phyloP scores from a whole-genome alignment of 2,329 filamentous ascomycete species.

The Chaetomium globosum region DNA sequence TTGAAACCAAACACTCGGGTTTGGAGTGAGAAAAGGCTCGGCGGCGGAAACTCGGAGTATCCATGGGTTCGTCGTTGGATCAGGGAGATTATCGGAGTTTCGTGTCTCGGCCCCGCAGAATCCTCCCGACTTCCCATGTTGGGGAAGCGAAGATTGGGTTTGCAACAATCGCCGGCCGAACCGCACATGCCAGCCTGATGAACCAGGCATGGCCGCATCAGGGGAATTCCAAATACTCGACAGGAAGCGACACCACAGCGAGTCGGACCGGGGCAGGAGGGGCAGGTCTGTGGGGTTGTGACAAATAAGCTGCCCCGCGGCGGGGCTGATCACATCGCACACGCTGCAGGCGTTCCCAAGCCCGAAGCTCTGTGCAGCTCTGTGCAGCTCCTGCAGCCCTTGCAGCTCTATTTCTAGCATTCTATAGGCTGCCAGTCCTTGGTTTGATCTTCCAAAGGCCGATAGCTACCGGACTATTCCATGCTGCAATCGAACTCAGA shows the following conservation, averaged over 20 bases:
- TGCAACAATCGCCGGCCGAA: background rate
- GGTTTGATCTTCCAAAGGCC: conserved; percentile 14
- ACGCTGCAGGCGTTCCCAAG: background rate
- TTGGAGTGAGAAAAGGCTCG: background rate
- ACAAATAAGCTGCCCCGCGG: conserved; percentile 19
- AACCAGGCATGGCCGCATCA: conserved; percentile 3
- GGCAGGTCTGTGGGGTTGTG: conserved; percentile 17
- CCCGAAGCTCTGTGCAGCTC: background rate
- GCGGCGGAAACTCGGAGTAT: background rate
- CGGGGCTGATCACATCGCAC: background rate
- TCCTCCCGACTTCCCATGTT: background rate
- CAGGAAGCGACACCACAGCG: background rate
- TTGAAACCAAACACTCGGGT: background rate
- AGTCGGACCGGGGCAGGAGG: background rate
- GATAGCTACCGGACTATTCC: conserved; percentile 7
- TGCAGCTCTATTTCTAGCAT: background rate
- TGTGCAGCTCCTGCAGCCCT: background rate
- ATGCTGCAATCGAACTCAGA: background rate
- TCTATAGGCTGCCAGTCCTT: background rate
- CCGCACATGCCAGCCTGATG: background rate
- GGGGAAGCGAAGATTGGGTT: background rate
- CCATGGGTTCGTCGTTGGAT: background rate
- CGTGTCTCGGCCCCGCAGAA: background rate
- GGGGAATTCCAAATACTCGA: conserved; percentile 27
- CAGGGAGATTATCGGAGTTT: conserved; percentile 8